These are phyloP conservation scores for Knufia petricola DNA, from an alignment of 2,329 filamentous ascomycete species.

Conservation along the genomic window DNA sequence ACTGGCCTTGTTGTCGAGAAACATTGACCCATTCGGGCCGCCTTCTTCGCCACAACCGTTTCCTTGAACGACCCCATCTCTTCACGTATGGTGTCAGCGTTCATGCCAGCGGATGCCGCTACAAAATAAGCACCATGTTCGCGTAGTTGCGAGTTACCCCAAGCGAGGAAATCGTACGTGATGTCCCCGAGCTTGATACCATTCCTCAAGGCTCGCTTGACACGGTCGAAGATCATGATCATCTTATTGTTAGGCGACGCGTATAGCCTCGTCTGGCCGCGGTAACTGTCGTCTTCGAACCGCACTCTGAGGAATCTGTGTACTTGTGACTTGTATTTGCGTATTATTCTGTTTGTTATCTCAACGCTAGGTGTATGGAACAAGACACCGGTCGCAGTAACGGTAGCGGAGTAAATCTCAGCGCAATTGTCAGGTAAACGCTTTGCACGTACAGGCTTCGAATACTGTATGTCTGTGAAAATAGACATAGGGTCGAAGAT, in stretches of 20 bases:
- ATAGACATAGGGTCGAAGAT: constrained; percentile 64
- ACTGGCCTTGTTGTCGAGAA: constrained; percentile 75
- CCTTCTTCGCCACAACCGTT: constrained; percentile 75
- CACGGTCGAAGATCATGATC: constrained; percentile 63
- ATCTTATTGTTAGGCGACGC: constrained; percentile 47
- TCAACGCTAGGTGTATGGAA: constrained; percentile 71
- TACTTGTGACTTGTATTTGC: constrained; percentile 56
- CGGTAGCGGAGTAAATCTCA: constrained; percentile 61
- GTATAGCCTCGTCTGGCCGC: constrained; percentile 48
- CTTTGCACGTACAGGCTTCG: constrained; percentile 39
- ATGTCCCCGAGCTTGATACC: constrained; percentile 77
- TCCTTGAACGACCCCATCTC: constrained; percentile 91
- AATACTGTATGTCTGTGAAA: constrained; percentile 45
- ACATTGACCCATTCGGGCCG: constrained; percentile 82
- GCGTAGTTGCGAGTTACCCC: constrained; percentile 88
- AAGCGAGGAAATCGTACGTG: constrained; percentile 81
- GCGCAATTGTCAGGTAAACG: constrained; percentile 63
- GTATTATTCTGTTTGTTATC: constrained; percentile 75
- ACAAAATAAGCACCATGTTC: constrained; percentile 94
- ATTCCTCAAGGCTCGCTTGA: constrained; percentile 61
- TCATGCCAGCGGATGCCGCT: constrained; percentile 51
- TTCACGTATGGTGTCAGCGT: constrained; percentile 64
- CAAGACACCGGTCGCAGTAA: constrained; percentile 78
- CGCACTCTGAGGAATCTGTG: constrained; percentile 83
- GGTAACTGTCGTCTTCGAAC: constrained; percentile 69